phyloP scores from a whole-genome alignment of 257 asterid genomes.

The Solanum piurae region DNA sequence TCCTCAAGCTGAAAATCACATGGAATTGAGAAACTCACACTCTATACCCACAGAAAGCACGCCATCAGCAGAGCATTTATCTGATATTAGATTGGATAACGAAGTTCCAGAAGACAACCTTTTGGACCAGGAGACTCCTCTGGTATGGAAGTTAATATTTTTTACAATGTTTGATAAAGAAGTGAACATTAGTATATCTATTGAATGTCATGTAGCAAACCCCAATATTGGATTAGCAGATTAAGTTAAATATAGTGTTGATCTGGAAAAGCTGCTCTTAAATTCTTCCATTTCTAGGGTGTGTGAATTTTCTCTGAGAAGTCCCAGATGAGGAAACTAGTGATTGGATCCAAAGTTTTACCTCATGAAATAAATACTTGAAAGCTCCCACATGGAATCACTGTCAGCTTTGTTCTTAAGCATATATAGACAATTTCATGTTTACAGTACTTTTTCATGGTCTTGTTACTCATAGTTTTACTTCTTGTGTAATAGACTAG shows the following conservation, averaged over 20 bases:
- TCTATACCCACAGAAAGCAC: slow-evolving; percentile 58
- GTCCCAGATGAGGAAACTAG: not conserved
- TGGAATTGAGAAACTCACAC: slow-evolving; percentile 59
- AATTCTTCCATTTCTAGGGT: not conserved
- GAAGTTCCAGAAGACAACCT: slow-evolving; percentile 55
- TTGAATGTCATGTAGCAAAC: not conserved
- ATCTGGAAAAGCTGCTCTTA: not conserved
- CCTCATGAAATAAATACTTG: not conserved
- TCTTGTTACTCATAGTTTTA: slow-evolving; percentile 1
- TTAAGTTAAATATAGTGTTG: not conserved
- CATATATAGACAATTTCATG: not conserved
- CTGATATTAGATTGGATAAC: slow-evolving; percentile 41
- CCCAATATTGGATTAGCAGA: not conserved
- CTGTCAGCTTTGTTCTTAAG: not conserved
- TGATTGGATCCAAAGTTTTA: not conserved
- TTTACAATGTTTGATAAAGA: not conserved
- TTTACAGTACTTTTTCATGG: not conserved
- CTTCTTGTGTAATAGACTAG: slow-evolving; percentile 40
- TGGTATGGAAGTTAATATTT: slow-evolving; percentile 42
- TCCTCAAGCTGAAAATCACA: slow-evolving; percentile 70
- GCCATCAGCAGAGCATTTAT: slow-evolving; percentile 46
- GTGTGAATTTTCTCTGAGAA: not conserved
- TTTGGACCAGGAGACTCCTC: slow-evolving; percentile 52
- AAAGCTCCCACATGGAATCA: not conserved
- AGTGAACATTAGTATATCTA: not conserved